phyloP scores from a whole-genome alignment of 768 basidiomycete species.

The Neoboletus magnificus region DNA sequence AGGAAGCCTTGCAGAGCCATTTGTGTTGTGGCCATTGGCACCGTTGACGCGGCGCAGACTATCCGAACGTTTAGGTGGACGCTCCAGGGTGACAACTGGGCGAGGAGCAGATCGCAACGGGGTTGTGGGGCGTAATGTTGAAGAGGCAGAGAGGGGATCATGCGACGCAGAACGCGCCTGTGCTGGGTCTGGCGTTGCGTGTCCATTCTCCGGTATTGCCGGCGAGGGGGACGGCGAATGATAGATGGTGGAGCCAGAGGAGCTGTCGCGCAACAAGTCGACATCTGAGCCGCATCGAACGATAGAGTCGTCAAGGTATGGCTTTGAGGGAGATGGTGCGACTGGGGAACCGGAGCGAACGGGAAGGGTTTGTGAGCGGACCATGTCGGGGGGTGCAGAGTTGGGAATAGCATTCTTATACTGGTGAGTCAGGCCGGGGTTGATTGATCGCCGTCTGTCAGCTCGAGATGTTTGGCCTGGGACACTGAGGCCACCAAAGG shows the following conservation, averaged over 20 bases:
- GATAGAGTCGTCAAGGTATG: conserved; percentile 12
- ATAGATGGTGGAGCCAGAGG: conserved; percentile 30
- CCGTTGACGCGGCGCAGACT: conserved; percentile 23
- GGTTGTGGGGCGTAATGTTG: conserved; percentile 6
- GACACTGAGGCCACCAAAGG: conserved; percentile 21
- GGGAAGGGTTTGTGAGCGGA: conserved; percentile 30
- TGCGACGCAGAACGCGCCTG: conserved; percentile 39
- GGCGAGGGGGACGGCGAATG: conserved; percentile 40
- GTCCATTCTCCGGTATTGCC: conserved; percentile 29
- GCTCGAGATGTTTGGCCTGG: conserved; percentile 34
- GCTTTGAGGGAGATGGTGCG: conserved; percentile 16
- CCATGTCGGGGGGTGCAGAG: conserved; percentile 25
- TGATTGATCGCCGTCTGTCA: conserved; percentile 53
- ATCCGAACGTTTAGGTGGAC: conserved; percentile 32
- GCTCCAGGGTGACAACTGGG: conserved; percentile 34
- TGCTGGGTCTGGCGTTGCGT: conserved; percentile 39
- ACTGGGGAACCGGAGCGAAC: conserved; percentile 25
- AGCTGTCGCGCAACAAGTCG: conserved; percentile 26
- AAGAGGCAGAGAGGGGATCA: conserved; percentile 11
- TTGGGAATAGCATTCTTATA: conserved; percentile 9
- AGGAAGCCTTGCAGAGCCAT: conserved; percentile 6
- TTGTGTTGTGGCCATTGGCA: background rate
- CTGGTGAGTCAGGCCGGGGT: conserved; percentile 44
- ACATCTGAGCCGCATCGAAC: conserved; percentile 23
- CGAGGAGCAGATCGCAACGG: conserved; percentile 22